Conservation (phyloP, 257 asterid genomes). For the Nicotiana undulata region DNA sequence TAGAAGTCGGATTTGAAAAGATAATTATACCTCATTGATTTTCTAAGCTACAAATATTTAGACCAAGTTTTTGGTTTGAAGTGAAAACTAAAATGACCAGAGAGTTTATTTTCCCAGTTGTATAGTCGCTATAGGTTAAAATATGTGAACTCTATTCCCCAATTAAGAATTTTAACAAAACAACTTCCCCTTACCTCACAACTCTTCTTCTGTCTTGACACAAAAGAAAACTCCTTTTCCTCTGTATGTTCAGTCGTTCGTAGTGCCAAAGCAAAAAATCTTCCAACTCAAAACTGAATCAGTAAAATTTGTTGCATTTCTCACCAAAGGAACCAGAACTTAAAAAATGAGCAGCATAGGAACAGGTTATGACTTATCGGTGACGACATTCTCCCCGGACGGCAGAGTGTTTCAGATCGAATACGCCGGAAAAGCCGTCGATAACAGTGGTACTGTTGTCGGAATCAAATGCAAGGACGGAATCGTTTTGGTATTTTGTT, state of each 20-base stretch:
- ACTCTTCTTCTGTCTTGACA: conserved; percentile 24
- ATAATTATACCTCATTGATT: too few relatives aligned
- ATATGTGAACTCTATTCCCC: background rate
- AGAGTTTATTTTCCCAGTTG: too few relatives aligned
- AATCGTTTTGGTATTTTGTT: conserved; percentile 51
- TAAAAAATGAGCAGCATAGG: too few relatives aligned
- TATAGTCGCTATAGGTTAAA: background rate
- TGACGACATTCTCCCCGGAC: too few relatives aligned
- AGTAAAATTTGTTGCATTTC: background rate
- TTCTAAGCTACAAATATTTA: too few relatives aligned
- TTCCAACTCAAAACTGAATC: background rate
- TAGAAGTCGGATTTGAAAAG: too few relatives aligned
- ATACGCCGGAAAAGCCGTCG: conserved; percentile 65
- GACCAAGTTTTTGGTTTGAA: too few relatives aligned
- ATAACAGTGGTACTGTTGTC: conserved; percentile 86
- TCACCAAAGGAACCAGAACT: too few relatives aligned
- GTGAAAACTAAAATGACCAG: too few relatives aligned
- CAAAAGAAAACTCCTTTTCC: conserved; percentile 31
- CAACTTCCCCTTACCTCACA: background rate
- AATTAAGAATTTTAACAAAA: background rate
- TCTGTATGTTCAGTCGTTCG: background rate
- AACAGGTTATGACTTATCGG: too few relatives aligned
- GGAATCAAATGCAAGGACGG: conserved; percentile 95
- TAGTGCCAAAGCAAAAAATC: background rate
- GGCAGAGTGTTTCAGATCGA: too few relatives aligned